A percentile compares a stretch with the other conserved stretches of the same genome.
Evolutionary conservation across 2,329 filamentous ascomycete genomes (phyloP).

Genomic region (Penicillium fuscoglaucum): DNA sequence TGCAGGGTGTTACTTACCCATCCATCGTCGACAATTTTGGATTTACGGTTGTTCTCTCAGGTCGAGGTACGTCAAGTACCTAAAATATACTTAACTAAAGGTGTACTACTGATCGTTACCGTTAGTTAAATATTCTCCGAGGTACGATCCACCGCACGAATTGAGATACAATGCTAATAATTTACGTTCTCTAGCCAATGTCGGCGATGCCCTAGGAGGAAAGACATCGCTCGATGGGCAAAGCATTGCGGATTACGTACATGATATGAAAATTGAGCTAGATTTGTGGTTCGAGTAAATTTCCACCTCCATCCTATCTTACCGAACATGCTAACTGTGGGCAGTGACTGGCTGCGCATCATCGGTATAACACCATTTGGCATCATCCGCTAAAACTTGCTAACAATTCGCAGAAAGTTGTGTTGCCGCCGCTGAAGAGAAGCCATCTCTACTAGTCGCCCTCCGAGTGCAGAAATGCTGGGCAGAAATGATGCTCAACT

Average conservation of each 20-base stretch:
- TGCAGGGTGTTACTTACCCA: conserved; percentile 50
- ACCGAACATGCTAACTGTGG: conserved; percentile 5
- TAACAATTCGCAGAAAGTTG: conserved; percentile 29
- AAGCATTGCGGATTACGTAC: conserved; percentile 44
- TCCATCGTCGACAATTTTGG: conserved; percentile 47
- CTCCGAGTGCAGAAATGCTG: conserved; percentile 56
- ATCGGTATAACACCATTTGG: conserved; percentile 27
- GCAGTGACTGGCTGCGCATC: conserved; percentile 39
- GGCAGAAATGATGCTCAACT: conserved; percentile 55
- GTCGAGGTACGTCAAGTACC: conserved; percentile 40
- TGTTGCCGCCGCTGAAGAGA: conserved; percentile 32
- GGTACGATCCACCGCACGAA: conserved; percentile 16
- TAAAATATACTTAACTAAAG: too few species aligned
- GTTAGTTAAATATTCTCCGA: conserved; percentile 47
- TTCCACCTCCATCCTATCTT: neutral
- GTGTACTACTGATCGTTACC: conserved; percentile 1
- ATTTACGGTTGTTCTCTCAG: conserved; percentile 55
- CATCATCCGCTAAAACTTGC: neutral
- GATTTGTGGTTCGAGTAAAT: conserved; percentile 51
- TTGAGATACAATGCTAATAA: neutral
- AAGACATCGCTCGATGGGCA: conserved; percentile 31
- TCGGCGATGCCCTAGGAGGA: conserved; percentile 38
- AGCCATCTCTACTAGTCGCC: conserved; percentile 46
- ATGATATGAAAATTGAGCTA: conserved; percentile 50
- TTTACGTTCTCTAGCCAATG: conserved; percentile 19